These are phyloP conservation scores for Pulveroboletus sp. DNA, from an alignment of 768 basidiomycete genomes.

Conservation along the genomic window DNA sequence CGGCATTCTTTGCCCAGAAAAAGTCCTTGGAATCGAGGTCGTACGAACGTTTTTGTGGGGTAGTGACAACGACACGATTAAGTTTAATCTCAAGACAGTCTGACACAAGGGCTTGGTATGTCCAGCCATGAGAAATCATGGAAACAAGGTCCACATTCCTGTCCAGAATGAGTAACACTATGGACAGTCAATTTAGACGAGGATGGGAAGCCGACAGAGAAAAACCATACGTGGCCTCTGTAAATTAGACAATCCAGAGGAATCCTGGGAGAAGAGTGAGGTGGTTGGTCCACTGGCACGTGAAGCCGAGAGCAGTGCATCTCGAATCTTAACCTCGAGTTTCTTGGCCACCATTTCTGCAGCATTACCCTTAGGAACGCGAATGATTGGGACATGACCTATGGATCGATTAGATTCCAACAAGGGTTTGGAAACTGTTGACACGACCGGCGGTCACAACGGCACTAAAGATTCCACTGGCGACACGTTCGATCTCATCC, in stretches of 20 bases:
- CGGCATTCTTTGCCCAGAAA: slow-evolving; percentile 97
- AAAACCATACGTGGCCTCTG: slow-evolving; percentile 75
- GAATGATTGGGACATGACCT: slow-evolving; percentile 94
- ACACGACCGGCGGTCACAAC: slow-evolving; percentile 80
- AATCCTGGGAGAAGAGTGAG: slow-evolving; percentile 75
- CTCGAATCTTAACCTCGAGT: slow-evolving; percentile 87
- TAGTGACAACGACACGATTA: slow-evolving; percentile 85
- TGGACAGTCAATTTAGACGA: slow-evolving; percentile 7
- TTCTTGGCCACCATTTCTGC: slow-evolving; percentile 99
- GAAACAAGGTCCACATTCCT: slow-evolving; percentile 93
- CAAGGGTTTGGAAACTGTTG: neutral
- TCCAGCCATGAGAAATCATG: slow-evolving; percentile 96
- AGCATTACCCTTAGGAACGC: slow-evolving; percentile 92
- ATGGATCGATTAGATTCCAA: neutral
- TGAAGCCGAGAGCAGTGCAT: slow-evolving; percentile 71
- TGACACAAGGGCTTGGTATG: slow-evolving; percentile 96
- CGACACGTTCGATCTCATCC: slow-evolving; percentile 87
- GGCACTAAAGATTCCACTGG: slow-evolving; percentile 88
- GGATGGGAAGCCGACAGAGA: neutral
- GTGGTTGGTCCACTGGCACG: slow-evolving; percentile 53
- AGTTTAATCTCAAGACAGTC: slow-evolving; percentile 97
- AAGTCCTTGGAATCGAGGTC: slow-evolving; percentile 98
- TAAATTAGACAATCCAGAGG: slow-evolving; percentile 79
- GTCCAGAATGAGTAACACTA: slow-evolving; percentile 92
- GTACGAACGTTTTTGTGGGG: slow-evolving; percentile 76